phyloP scores from a whole-genome alignment of 2,329 filamentous ascomycete species.

The Teratosphaeriaceae sp. region DNA sequence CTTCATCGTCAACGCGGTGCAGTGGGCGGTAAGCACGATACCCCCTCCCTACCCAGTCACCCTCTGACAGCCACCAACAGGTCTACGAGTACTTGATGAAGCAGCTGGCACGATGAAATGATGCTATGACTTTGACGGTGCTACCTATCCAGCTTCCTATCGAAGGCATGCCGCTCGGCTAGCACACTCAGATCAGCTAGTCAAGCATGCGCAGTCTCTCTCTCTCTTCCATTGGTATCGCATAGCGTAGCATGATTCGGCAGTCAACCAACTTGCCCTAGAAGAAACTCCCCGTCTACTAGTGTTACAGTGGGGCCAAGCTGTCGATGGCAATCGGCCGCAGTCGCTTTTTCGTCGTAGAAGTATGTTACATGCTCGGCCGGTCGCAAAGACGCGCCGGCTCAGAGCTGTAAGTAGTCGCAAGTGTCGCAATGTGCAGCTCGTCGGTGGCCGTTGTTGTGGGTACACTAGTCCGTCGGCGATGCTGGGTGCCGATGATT shows the following conservation, averaged over 20 bases:
- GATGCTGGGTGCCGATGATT: neutral
- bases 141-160: constrained; percentile 7
- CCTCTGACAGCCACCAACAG: constrained; percentile 11
- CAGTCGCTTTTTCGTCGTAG: constrained; percentile 7
- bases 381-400: neutral
- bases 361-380: constrained; percentile 9
- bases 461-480: neutral
- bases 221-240: constrained; percentile 1
- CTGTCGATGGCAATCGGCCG: neutral
- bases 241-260: neutral
- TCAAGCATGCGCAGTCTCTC: constrained; percentile 2
- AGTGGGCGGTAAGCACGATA: constrained; percentile 60
- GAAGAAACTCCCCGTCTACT: constrained; percentile 3
- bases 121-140: constrained; percentile 4
- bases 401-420: constrained; percentile 3
- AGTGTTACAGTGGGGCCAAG: constrained; percentile 5
- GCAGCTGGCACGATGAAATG: constrained; percentile 18
- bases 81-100: constrained; percentile 79
- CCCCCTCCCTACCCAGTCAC: neutral
- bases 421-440: neutral
- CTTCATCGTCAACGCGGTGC: constrained; percentile 88
- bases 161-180: constrained; percentile 4
- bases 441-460: neutral
- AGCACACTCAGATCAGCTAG: neutral
- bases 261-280: neutral